Conservation (phyloP, 106 monocot species). For the Allium sativum region DNA sequence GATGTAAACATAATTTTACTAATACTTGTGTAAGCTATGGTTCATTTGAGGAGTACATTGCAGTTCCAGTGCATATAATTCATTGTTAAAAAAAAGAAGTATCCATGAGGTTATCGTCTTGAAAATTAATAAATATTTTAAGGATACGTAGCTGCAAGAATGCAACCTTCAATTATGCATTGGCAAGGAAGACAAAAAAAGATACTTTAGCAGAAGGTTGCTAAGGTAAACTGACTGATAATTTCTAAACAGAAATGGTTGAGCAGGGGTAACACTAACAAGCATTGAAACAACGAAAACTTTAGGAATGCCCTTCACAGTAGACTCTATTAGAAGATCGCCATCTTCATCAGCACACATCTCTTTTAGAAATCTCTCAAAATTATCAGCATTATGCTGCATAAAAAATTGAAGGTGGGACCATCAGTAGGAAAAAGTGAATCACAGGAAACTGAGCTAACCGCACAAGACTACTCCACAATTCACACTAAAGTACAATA, state of each 20-base stretch:
- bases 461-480: no score
- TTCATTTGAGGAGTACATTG: no score
- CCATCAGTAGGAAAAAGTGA: background rate
- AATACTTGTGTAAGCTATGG: no score
- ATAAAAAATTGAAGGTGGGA: constrained; percentile 25
- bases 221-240: constrained; percentile 58
- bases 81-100: no score
- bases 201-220: no score
- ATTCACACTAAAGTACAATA: no score
- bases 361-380: constrained; percentile 88
- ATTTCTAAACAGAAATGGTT: constrained; percentile 93
- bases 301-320: constrained; percentile 84
- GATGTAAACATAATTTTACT: no score
- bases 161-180: background rate
- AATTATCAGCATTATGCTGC: constrained; percentile 98
- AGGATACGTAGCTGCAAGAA: background rate
- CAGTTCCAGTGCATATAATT: no score
- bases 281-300: constrained; percentile 96
- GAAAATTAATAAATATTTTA: no score
- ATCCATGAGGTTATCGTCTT: no score
- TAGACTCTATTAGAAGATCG: constrained; percentile 90
- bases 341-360: constrained; percentile 99
- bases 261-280: constrained; percentile 84
- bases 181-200: background rate
- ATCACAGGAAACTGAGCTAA: no score